Base-by-base conservation (phyloP, 164 flowering plant genomes). In the Stephania japonica region DNA sequence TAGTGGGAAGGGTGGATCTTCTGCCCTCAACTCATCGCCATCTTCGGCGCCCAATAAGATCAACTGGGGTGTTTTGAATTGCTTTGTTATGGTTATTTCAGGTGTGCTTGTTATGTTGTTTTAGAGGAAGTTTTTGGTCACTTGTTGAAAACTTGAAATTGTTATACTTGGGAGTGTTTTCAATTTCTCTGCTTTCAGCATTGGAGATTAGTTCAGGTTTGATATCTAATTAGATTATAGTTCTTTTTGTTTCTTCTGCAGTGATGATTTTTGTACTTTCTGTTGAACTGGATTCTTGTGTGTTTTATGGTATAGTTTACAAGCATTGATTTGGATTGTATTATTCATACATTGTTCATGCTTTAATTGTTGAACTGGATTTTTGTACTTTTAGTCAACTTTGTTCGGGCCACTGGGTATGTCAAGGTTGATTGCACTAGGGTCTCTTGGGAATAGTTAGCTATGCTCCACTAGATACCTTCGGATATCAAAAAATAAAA, bases 41-140 rank as follows among this genome's bases (percentile, higher is more conserved):
- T 72, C 84, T 16, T 81, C 86, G 38, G 81, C 88, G 66, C 65
- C 62, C 56, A 75, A 43, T 76, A 70, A 47, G 77, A 72, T 75
- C 78, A 69, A 68, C 75, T 78, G 42, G 76, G 78, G 84, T 47
- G 2, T 79, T 49, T 78, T 76, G 80, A 80, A 38, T 65, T 81
- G 75, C 44, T 67, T 86, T 76, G 79, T 77, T 67, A 72, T 86
- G 79, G 86, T 78, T 53, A 23, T 82, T 72, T 80, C 83, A 43
- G 83, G 82, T 59, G 77, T 70, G 73, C 43, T 85, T 72, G 49
- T 79, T 59, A 25, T 85, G 65, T 77, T 80, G 65, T 78, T 83
- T 78, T 86, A 67, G 63, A 19, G n/a, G 63, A 5, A 4, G 18
- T 56, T 13, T 56, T 56, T 5, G 62, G 16, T 56, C 18, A 21